Evolutionary conservation across 306 rosid genomes (phyloP).

Genomic region (Cyamopsis tetragonoloba): DNA sequence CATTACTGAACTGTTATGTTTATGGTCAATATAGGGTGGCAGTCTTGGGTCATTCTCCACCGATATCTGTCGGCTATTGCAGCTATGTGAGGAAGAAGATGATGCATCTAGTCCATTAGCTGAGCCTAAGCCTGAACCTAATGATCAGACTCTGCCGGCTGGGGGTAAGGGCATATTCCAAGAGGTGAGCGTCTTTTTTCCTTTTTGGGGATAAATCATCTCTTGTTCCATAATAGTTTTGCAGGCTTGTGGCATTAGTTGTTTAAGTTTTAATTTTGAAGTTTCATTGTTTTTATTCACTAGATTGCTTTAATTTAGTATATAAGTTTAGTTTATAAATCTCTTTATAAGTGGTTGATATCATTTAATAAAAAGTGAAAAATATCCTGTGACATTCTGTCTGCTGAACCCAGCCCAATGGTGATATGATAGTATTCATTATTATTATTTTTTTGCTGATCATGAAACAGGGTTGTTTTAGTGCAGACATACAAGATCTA

Average conservation of each 20-base stretch:
- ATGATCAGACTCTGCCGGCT: slow-evolving; percentile 58
- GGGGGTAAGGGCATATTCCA: slow-evolving; percentile 54
- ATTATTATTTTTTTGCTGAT: neutral
- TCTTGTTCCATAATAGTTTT: neutral
- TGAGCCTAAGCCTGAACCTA: slow-evolving; percentile 75
- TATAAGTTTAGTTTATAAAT: too few species aligned
- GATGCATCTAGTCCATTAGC: slow-evolving; percentile 94
- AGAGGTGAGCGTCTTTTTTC: slow-evolving; percentile 49
- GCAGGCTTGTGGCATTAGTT: neutral
- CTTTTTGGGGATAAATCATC: neutral
- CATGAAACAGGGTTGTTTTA: neutral
- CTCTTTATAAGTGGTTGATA: neutral
- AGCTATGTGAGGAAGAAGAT: slow-evolving; percentile 97
- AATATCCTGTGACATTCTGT: neutral
- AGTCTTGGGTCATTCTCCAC: slow-evolving; percentile 96
- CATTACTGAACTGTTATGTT: slow-evolving; percentile 42
- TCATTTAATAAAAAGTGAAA: neutral
- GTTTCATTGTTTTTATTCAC: neutral
- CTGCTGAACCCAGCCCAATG: neutral
- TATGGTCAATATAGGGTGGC: slow-evolving; percentile 68
- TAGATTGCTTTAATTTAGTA: slow-evolving; percentile 8
- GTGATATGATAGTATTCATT: neutral
- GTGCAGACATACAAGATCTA: neutral
- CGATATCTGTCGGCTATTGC: slow-evolving; percentile 84
- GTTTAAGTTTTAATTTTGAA: neutral